Base-by-base conservation (phyloP, 768 basidiomycete species). In the Amanita inopinata region DNA sequence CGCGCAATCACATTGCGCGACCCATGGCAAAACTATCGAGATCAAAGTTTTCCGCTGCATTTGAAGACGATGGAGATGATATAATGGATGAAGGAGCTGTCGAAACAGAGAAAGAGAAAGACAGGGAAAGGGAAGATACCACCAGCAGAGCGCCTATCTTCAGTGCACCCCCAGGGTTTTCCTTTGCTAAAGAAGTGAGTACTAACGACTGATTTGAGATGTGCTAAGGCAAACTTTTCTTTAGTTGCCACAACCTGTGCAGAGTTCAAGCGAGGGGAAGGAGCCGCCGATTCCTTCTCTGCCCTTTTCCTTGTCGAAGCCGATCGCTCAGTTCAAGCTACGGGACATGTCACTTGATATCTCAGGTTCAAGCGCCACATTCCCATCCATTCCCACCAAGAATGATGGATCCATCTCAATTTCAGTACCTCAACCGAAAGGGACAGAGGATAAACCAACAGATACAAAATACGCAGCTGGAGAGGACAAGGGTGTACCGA, bases 21-120 rank as follows among this genome's bases (percentile, higher is more conserved):
- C 78, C 81, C 10, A 54, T 60, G 12, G 58, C 66, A 17, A 48
- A 56, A 35, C 66, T 66, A 10, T 59, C 64, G 12, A 72, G 64
- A 46, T 66, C 70, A 23, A 74, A 73, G 49, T 88, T 80, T 52
- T 85, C 84, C 3, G 84, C 84, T 4, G 70, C 68, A 5, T 83
- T 69, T 47, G 78, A 69, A 30, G 69, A 72, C 15, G 63, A 69
- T 24, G 52, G 41, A 8, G 67, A 71, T 43, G 78, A 76, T 19
- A 62, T 47, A 15, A 64, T 69, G 63, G 62, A 65, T 38, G 70
- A 70, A 18, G 55, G 55, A 19, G 56, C 61, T 20, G 58, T 64
- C 28, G 59, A 63, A 43, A 61, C 62, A 30, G 57, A 55, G 48
- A 65, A 64, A 48, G 75, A 78, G 45, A 59, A n/a, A 60, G 28